Evolutionary conservation across 306 rosid species (phyloP).

Genomic region (Cicer pinnatifidum): DNA sequence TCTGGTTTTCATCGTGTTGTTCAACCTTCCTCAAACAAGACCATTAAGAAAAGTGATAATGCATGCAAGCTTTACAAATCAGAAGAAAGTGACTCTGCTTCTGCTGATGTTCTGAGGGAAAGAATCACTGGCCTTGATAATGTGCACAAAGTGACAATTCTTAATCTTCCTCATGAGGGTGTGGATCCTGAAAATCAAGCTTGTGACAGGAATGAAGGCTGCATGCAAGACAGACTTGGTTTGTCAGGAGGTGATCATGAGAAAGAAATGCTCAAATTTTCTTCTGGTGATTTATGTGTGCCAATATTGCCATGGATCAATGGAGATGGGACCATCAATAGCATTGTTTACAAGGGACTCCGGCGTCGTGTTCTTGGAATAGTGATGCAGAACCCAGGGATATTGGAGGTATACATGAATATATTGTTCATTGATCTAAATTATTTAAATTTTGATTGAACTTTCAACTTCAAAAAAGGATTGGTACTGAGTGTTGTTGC

Average conservation of each 20-base stretch:
- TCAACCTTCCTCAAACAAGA: conserved; percentile 54
- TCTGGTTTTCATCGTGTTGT: conserved; percentile 50
- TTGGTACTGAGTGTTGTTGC: conserved; percentile 28
- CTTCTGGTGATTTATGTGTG: conserved; percentile 57
- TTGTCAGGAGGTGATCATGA: conserved; percentile 45
- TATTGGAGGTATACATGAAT: conserved; percentile 68
- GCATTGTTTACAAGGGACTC: conserved; percentile 77
- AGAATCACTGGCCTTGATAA: conserved; percentile 44
- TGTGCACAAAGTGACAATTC: conserved; percentile 83
- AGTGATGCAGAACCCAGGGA: conserved; percentile 97
- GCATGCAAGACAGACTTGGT: conserved; percentile 45
- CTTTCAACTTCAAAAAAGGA: conserved; percentile 2
- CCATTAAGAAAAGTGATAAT: conserved; percentile 43
- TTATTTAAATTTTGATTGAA: conserved; percentile 23
- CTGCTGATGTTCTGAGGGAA: conserved; percentile 47
- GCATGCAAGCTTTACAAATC: conserved; percentile 38
- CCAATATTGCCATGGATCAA: conserved; percentile 95
- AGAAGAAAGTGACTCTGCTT: conserved; percentile 38
- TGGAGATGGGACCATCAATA: conserved; percentile 88
- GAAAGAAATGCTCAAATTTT: conserved; percentile 46
- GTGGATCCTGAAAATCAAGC: conserved; percentile 51
- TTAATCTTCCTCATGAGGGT: conserved; percentile 65
- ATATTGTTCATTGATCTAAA: conserved; percentile 22
- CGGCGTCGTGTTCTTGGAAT: conserved; percentile 78
- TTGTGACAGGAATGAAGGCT: conserved; percentile 44